Base-by-base conservation (phyloP, 192 early-diverging fungal genomes). In the Podila verticillata region DNA sequence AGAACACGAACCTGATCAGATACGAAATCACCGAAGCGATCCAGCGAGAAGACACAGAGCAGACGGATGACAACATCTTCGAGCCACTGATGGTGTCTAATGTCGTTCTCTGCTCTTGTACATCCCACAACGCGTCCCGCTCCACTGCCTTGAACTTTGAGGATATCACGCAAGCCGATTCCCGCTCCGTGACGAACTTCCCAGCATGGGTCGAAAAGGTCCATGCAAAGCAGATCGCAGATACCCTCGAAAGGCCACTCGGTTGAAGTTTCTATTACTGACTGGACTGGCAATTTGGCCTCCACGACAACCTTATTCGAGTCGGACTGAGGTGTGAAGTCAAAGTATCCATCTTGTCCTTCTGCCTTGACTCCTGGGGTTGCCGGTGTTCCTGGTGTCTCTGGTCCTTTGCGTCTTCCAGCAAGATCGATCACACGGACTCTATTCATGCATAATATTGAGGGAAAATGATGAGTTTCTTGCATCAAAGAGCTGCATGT, bases 11-110 rank as follows among this genome's bases (percentile, higher is more conserved):
- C 84, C 72, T 96, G 95, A 82, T 98, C 97, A 7, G 94, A 92
- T 24, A 96, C 94, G 83, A 96, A 99, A 84, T 99, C 98, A 7
- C 93, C 95, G 79, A 99, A 99, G 22, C 96, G 89, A 82, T 99
- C 98, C 65, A 98, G 83, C 7, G 94, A 91, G 68, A 99, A 93
- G 17, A 99, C 96, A 71, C 96, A 97, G 30, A 97, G 73, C n/a
- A 99, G 84, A 19, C 96, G 90, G 29, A 97, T 93, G 2, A 91
- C 89, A 17, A 96, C 82, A 82, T 99, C 96, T 68, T 97, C 95
- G 6, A 98, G 83, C 86, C 92, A 96, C 56, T 77, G 84, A 65
- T 92, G 84, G 83, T 99, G 95, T 26, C 88, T 84, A 36, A 34
- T 35, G 22, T 83, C 75, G 67, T 98, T 99, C 48, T 82, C 87